Base-by-base conservation (phyloP, 345 rosid genomes). In the Bruguiera gymnorhiza region DNA sequence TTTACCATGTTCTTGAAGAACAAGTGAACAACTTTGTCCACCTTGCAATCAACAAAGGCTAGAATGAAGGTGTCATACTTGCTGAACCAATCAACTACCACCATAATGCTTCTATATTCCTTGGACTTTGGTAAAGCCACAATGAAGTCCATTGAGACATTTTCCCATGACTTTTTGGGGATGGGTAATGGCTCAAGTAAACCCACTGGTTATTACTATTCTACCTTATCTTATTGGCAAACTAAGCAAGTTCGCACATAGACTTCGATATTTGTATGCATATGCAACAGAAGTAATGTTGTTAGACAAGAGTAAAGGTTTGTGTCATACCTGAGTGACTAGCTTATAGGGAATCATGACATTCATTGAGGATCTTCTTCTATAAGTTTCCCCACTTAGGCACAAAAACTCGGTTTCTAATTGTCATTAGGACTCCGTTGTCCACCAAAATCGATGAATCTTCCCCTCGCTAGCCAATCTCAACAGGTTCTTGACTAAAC, bases 401-500 rank as follows among this genome's bases (percentile, higher is more conserved):
- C 19, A 56, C 15, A 4, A 19, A 56, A 1, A 56, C 13, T 3
- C 13, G 1, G 0, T 31, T 31, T 0, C 6, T 1, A 1, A 31
- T 7, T 0, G 1, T 31, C 6, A 0, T 31, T 5, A 31, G 34
- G 6, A 31, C 34, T 31, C 34, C 7, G 0, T 31, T 1, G 6
- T 31, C 6, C 0, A 5, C 1, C 6, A 31, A 5, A 31, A 31
- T 31, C 1, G 34, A 31, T 0, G 6, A 31, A 7, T 31, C 34
- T 31, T 31, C 34, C 6, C 34, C 6, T 31, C 0, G 6, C 0
- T 31, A 31, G 34, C 6, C 15, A 23, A n/a, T 24, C 1, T 29
- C 0, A 5, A 0, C 4, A 6, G 31, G 11, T 56, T 29, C 0
- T 19, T 21, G 0, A 0, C 27, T 11, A n/a, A 21, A 19, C 1